Conservation (phyloP, 768 basidiomycete species). For the Amanita polypyramis region DNA sequence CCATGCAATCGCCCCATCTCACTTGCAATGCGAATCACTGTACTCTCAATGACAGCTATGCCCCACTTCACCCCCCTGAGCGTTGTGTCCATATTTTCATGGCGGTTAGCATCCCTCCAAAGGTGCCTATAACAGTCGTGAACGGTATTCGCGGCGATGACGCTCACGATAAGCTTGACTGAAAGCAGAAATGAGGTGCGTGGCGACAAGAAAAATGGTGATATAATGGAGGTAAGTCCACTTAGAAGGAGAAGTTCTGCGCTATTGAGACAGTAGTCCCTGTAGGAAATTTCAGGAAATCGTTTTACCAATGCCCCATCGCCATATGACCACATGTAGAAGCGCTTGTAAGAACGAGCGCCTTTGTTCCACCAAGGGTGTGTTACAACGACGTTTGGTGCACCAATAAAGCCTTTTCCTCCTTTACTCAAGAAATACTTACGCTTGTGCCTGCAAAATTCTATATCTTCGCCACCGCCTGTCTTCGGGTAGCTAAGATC, state of each 20-base stretch:
- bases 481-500: slow-evolving; percentile 46
- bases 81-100: slow-evolving; percentile 21
- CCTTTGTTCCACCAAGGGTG: slow-evolving; percentile 53
- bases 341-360: slow-evolving; percentile 34
- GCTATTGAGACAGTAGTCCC: slow-evolving; percentile 36
- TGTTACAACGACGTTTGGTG: slow-evolving; percentile 36
- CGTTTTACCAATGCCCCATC: slow-evolving; percentile 39
- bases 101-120: slow-evolving; percentile 27
- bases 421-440: slow-evolving; percentile 22
- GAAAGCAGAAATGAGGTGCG: slow-evolving; percentile 6
- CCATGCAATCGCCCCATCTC: slow-evolving; percentile 40
- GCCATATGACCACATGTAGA: slow-evolving; percentile 50
- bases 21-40: slow-evolving; percentile 38
- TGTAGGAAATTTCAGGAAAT: slow-evolving; percentile 37
- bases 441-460: slow-evolving; percentile 43
- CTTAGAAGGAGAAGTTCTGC: slow-evolving; percentile 31
- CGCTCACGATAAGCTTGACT: slow-evolving; percentile 16
- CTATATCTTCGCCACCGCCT: slow-evolving; percentile 55
- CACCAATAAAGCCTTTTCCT: slow-evolving; percentile 33
- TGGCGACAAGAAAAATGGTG: slow-evolving; percentile 10
- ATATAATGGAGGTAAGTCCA: slow-evolving; percentile 9
- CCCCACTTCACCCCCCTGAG: slow-evolving; percentile 26
- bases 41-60: slow-evolving; percentile 36
- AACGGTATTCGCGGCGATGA: slow-evolving; percentile 28
- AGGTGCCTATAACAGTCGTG: slow-evolving; percentile 43